Evolutionary conservation across 331 rosid genomes (phyloP), one percentile per base, ranked within the genome.

Genomic region (Malus hybrid): DNA sequence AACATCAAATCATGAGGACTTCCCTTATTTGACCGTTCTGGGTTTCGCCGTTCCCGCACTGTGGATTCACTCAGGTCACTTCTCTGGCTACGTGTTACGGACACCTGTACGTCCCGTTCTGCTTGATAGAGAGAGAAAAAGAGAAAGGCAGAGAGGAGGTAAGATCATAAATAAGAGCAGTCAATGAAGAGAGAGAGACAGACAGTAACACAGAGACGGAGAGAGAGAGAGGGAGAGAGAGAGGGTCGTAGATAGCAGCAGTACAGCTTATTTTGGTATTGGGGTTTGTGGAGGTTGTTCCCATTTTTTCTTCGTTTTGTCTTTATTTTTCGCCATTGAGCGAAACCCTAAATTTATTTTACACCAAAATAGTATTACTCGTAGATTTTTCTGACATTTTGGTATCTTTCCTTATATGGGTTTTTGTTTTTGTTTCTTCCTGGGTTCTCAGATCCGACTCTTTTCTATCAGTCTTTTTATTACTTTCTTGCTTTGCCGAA

Each of bases 361-460:
- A 11, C n/a, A 6, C 70, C 34, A 29, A 74, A 63, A 64, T 28
- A 46, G 77, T 12, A 42, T 10, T 57, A 24, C 46, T 44, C 39
- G 15, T 22, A 55, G 74, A 54, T 71, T 64, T 19, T 74, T n/a
- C 56, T 14, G 44, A 65, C 22, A 44, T 34, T 73, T 76, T 55
- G 5, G 44, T 65, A 66, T 48, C 33, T 79, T 86, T 86, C 77
- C 84, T 22, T 32, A 33, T 75, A 67, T 64, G 79, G 84, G 84
- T 11, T 44, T 10, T 44, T 44, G 4, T 31, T 31, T 11, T 44
- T 44, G 5, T 82, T 8, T 42, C 52, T 10, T 10, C 7, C 46
- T 28, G 60, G 39, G 61, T 79, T 71, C 42, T 62, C 88, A 90
- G 96, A 86, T 90, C 90, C 86, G 88, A 77, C 66, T 77, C 73